Evolutionary conservation across 2,329 filamentous ascomycete species (phyloP).

Genomic region (Reticulascus tulasneorum): DNA sequence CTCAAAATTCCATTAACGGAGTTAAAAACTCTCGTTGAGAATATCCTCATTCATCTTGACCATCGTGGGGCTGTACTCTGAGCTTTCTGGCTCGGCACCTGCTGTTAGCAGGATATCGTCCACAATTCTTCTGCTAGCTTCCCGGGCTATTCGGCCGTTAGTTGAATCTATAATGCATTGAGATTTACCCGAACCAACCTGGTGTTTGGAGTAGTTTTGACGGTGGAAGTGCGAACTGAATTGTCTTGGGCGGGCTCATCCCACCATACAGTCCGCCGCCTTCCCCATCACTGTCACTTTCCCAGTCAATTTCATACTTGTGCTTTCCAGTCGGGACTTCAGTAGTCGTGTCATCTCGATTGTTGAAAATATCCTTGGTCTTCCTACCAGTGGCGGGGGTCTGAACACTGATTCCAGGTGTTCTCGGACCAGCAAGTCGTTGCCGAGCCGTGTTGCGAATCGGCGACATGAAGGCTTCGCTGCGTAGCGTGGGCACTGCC

Average conservation of each 20-base stretch:
- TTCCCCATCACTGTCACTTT: constrained; percentile 68
- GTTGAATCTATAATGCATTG: neutral
- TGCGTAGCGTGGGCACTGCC: constrained; percentile 75
- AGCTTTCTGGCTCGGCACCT: constrained; percentile 55
- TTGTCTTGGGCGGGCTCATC: constrained; percentile 90
- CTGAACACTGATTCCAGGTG: constrained; percentile 81
- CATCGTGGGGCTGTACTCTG: constrained; percentile 61
- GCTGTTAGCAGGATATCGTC: constrained; percentile 75
- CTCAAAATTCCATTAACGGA: neutral
- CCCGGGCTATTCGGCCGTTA: constrained; percentile 52
- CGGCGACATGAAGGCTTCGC: constrained; percentile 81
- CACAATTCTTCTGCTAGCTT: constrained; percentile 77
- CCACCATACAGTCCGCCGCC: constrained; percentile 60
- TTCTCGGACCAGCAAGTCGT: constrained; percentile 52
- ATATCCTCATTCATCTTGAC: constrained; percentile 62
- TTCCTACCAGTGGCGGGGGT: constrained; percentile 60
- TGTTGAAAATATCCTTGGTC: constrained; percentile 45
- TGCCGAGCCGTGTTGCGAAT: constrained; percentile 43
- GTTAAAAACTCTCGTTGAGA: constrained; percentile 58
- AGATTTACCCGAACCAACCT: constrained; percentile 36
- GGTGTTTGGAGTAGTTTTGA: constrained; percentile 77
- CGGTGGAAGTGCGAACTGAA: constrained; percentile 77
- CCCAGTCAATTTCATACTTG: constrained; percentile 64
- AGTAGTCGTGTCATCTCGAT: constrained; percentile 18
- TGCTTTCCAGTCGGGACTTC: constrained; percentile 17